phyloP scores from a whole-genome alignment of 2,329 filamentous ascomycete genomes.

The Claviceps citrina region DNA sequence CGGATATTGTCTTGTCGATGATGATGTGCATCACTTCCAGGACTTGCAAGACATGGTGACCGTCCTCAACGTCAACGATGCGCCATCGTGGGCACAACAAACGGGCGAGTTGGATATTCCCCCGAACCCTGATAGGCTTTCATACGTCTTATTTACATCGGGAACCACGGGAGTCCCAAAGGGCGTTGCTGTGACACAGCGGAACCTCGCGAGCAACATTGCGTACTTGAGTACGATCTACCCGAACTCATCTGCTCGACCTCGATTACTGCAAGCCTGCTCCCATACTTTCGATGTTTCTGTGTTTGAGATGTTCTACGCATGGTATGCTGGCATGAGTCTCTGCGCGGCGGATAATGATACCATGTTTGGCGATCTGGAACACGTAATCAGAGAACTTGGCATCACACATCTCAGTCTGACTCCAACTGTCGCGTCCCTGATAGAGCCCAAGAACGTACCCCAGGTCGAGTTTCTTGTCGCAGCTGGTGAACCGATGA shows the following conservation, averaged over 20 bases:
- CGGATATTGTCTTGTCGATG: constrained; percentile 27
- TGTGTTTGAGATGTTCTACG: constrained; percentile 79
- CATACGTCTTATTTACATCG: constrained; percentile 72
- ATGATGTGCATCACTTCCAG: constrained; percentile 9
- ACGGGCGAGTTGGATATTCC: constrained; percentile 22
- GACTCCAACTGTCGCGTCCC: constrained; percentile 68
- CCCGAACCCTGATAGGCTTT: constrained; percentile 34
- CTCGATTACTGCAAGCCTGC: constrained; percentile 64
- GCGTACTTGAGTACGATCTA: constrained; percentile 50
- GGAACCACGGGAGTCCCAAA: constrained; percentile 72
- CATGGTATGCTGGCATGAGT: constrained; percentile 64
- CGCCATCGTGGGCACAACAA: constrained; percentile 15
- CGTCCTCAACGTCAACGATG: constrained; percentile 20
- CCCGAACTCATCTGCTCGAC: constrained; percentile 29
- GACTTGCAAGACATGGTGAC: constrained; percentile 7
- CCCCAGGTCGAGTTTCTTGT: constrained; percentile 61
- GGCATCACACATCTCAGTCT: constrained; percentile 66
- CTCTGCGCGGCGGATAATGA: constrained; percentile 65
- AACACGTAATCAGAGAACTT: constrained; percentile 47
- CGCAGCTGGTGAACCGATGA: constrained; percentile 69
- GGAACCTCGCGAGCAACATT: constrained; percentile 65
- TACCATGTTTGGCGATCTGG: constrained; percentile 56
- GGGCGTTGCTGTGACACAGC: constrained; percentile 61
- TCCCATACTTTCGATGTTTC: constrained; percentile 79
- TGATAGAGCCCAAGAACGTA: constrained; percentile 53